Conservation (phyloP, 345 rosid species). For the Mercurialis annua region DNA sequence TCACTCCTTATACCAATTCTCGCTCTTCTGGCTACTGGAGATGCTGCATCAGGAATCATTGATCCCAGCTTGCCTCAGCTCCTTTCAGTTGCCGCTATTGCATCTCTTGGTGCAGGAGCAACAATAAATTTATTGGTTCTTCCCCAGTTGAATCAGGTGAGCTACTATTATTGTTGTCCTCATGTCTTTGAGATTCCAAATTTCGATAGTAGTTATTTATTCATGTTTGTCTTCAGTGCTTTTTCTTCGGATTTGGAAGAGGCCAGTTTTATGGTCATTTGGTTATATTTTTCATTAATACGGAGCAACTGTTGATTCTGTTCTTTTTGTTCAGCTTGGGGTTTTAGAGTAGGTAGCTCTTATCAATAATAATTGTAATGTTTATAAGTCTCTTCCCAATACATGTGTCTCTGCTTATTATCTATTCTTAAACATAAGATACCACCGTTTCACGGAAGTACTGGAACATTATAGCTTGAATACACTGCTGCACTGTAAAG, state of each 20-base stretch:
- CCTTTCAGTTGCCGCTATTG: constrained; percentile 67
- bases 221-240: not conserved
- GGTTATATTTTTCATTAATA: too few relatives aligned
- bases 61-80: constrained; percentile 87
- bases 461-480: not conserved
- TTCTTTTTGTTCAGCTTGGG: too few relatives aligned
- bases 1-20: constrained; percentile 61
- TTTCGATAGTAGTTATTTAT: not conserved
- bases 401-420: too few relatives aligned
- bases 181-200: not conserved
- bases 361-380: too few relatives aligned
- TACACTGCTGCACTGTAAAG: not conserved
- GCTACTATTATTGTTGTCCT: not conserved
- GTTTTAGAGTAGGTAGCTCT: too few relatives aligned
- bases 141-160: constrained; percentile 72
- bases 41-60: constrained; percentile 80
- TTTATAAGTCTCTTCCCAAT: too few relatives aligned
- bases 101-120: constrained; percentile 72
- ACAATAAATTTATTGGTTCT: constrained; percentile 56
- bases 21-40: constrained; percentile 79
- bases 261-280: too few relatives aligned
- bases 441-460: too few relatives aligned
- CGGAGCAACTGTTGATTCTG: too few relatives aligned
- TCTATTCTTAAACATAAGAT: too few relatives aligned
- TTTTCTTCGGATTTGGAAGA: too few relatives aligned